Evolutionary conservation across 371 early-diverging fungal genomes (phyloP).

Genomic region (Mortierella sp.): DNA sequence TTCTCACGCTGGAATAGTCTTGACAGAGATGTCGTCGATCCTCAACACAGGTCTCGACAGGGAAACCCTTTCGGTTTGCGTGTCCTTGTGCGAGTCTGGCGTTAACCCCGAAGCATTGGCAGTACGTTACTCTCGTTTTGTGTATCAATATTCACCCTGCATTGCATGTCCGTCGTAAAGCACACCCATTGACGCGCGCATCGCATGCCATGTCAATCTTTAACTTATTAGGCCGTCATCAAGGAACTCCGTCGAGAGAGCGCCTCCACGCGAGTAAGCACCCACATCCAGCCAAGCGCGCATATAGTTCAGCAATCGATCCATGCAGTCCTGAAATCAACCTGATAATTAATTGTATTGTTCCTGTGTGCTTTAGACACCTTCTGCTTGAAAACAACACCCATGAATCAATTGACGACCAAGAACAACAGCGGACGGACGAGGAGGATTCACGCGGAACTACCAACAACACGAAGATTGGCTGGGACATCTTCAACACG

Average conservation of each 20-base stretch:
- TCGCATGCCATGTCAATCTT: background rate
- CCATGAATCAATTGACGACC: background rate
- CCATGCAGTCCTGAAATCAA: background rate
- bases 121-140: conserved; percentile 45
- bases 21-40: conserved; percentile 76
- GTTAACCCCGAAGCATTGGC: conserved; percentile 91
- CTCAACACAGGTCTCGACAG: conserved; percentile 82
- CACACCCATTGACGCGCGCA: background rate
- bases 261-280: conserved; percentile 30
- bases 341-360: background rate
- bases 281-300: background rate
- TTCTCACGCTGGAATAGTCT: conserved; percentile 52
- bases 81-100: conserved; percentile 80
- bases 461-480: background rate
- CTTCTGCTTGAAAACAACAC: background rate
- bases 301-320: background rate
- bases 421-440: background rate
- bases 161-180: too few species aligned
- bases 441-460: background rate
- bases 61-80: conserved; percentile 78
- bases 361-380: background rate
- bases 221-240: conserved; percentile 65
- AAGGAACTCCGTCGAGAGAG: conserved; percentile 75
- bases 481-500: conserved; percentile 5
- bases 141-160: background rate